Conservation (phyloP, 352 stramenopile species). For the Globisporangium perplexum region DNA sequence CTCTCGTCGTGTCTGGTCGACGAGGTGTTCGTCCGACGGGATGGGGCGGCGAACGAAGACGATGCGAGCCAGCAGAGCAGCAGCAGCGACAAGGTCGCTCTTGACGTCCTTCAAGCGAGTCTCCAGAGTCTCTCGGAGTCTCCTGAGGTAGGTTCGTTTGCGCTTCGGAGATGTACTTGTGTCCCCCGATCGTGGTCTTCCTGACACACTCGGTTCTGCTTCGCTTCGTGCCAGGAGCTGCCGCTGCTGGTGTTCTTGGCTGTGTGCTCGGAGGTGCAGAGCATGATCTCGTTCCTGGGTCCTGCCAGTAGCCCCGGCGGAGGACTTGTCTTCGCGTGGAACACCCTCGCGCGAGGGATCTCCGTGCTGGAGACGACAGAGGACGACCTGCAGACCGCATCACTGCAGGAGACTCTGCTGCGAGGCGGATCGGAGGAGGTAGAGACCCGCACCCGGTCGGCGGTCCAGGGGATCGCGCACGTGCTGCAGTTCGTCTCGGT, state of each 20-base stretch:
- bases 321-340: conserved; percentile 14
- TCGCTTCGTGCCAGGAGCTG: conserved; percentile 2
- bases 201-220: neutral
- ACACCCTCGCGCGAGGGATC: conserved; percentile 5
- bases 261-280: conserved; percentile 13
- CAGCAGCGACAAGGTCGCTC: neutral
- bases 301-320: neutral
- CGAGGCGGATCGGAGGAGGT: neutral
- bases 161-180: neutral
- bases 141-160: conserved; percentile 2
- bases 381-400: conserved; percentile 9
- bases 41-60: neutral
- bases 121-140: conserved; percentile 8
- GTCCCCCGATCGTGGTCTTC: neutral
- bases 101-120: conserved; percentile 8
- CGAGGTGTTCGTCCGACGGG: conserved; percentile 7
- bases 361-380: conserved; percentile 6
- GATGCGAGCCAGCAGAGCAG: neutral
- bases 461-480: neutral
- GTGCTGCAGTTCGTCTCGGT: conserved; percentile 5
- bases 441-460: neutral
- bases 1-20: conserved; percentile 9
- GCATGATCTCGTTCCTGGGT: conserved; percentile 6
- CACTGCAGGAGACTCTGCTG: conserved; percentile 4
- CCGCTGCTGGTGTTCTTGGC: conserved; percentile 12